These are phyloP conservation scores for Xanthoparmelia taractica DNA, from an alignment of 495 filamentous ascomycete species.

Conservation along the genomic window DNA sequence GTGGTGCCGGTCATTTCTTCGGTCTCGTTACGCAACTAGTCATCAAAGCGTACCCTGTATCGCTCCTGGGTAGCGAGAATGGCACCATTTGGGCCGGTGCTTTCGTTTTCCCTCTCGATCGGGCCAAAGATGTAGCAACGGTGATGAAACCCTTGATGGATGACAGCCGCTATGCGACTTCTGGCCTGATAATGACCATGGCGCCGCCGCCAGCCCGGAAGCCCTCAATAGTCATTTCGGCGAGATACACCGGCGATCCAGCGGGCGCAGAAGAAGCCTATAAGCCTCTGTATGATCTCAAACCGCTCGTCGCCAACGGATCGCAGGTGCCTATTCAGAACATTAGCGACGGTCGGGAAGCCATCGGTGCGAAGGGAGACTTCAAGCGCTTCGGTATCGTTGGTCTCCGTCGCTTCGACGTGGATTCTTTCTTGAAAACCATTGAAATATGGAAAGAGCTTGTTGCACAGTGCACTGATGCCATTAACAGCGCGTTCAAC, in stretches of 20 bases:
- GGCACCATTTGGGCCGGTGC: slow-evolving; percentile 25
- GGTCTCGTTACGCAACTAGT: slow-evolving; percentile 37
- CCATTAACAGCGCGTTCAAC: slow-evolving; percentile 22
- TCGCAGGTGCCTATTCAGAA: slow-evolving; percentile 22
- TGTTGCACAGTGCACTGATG: slow-evolving; percentile 23
- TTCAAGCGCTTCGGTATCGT: slow-evolving; percentile 26
- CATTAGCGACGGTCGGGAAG: slow-evolving; percentile 21
- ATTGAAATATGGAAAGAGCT: slow-evolving; percentile 23
- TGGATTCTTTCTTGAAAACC: slow-evolving; percentile 19
- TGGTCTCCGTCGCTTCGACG: slow-evolving; percentile 21
- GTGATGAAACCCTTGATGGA: slow-evolving; percentile 26
- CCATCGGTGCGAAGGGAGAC: slow-evolving; percentile 21
- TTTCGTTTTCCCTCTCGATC: slow-evolving; percentile 26
- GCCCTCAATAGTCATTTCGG: slow-evolving; percentile 14
- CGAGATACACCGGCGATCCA: slow-evolving; percentile 21
- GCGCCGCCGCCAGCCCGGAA: slow-evolving; percentile 25
- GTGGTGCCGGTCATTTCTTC: slow-evolving; percentile 40
- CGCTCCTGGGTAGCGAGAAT: slow-evolving; percentile 19
- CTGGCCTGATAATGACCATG: slow-evolving; percentile 27
- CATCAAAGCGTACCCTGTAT: slow-evolving; percentile 27
- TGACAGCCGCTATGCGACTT: slow-evolving; percentile 23
- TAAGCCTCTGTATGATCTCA: slow-evolving; percentile 21
- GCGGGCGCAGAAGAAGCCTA: slow-evolving; percentile 24
- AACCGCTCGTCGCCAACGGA: slow-evolving; percentile 22
- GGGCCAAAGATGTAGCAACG: slow-evolving; percentile 22